Percentiles rank a stretch among this genome's conserved stretches.
phyloP scores from a whole-genome alignment of 2,329 filamentous ascomycete species.

The Diaporthe caulivora region DNA sequence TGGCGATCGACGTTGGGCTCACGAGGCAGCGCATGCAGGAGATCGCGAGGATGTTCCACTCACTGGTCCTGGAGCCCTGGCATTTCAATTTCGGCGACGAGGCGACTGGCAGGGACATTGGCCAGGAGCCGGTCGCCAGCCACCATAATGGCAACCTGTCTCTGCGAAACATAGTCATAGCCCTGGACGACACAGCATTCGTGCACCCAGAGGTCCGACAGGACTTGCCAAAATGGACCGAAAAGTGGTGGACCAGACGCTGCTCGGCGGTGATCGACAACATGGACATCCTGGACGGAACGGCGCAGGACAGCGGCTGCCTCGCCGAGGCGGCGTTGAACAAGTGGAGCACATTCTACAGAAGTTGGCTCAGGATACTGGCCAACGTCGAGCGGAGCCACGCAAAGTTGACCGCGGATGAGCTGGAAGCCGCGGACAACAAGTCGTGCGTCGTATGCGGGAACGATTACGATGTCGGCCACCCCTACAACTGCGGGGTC shows the following conservation, averaged over 20 bases:
- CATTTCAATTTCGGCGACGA: background rate
- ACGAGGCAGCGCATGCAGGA: background rate
- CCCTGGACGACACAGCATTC: background rate
- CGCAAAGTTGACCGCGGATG: background rate
- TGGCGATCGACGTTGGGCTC: conserved; percentile 11
- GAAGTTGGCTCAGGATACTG: background rate
- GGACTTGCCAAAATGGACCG: too few relatives aligned
- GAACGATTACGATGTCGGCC: background rate
- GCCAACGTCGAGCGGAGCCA: background rate
- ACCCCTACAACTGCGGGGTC: background rate
- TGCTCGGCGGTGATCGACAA: background rate
- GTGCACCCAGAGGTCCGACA: too few relatives aligned
- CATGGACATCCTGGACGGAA: rapidly evolving
- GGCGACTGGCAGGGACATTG: background rate
- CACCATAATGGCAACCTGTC: background rate
- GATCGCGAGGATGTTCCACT: conserved; percentile 4
- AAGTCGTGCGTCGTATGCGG: background rate
- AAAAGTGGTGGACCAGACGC: background rate
- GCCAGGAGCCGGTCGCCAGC: too few relatives aligned
- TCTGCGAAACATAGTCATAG: background rate
- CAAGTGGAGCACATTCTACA: background rate
- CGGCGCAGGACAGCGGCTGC: background rate
- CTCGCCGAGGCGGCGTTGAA: rapidly evolving
- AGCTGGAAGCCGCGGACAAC: background rate
- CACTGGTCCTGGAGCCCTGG: conserved; percentile 7